phyloP scores from a whole-genome alignment of 495 filamentous ascomycete species.

The Neurospora terricola region DNA sequence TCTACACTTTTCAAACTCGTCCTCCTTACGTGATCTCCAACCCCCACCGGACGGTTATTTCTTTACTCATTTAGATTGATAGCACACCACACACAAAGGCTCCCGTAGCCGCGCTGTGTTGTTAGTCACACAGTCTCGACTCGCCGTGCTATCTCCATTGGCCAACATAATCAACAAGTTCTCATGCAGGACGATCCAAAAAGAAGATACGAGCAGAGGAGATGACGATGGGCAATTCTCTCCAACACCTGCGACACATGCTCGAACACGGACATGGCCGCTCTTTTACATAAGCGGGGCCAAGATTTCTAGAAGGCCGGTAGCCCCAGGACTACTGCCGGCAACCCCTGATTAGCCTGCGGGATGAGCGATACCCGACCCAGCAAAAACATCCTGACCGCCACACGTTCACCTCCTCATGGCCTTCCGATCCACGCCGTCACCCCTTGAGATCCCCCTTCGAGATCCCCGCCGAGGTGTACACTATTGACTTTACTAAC shows the following conservation, averaged over 20 bases:
- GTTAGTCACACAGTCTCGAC: not conserved
- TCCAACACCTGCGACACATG: not conserved
- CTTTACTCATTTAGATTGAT: not conserved
- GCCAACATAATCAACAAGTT: not conserved
- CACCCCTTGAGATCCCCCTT: not conserved
- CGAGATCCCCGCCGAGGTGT: not conserved
- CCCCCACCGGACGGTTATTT: not conserved
- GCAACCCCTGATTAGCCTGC: not conserved
- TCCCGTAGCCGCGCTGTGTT: not conserved
- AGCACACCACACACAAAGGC: not conserved
- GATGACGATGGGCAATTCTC: not conserved
- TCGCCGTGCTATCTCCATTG: not conserved
- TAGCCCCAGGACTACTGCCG: not conserved
- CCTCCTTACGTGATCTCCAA: not conserved
- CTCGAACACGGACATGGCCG: not conserved
- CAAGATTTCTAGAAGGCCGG: not conserved
- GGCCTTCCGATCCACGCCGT: not conserved
- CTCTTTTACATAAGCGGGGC: not conserved
- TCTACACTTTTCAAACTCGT: not conserved
- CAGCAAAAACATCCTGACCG: not conserved
- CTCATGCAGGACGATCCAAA: not conserved
- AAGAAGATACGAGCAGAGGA: not conserved
- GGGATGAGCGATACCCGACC: not conserved
- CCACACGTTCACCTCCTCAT: not conserved
- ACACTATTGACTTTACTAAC: not conserved